phyloP scores from a whole-genome alignment of 768 basidiomycete species.

The Rhodosporidiobolus odoratus region DNA sequence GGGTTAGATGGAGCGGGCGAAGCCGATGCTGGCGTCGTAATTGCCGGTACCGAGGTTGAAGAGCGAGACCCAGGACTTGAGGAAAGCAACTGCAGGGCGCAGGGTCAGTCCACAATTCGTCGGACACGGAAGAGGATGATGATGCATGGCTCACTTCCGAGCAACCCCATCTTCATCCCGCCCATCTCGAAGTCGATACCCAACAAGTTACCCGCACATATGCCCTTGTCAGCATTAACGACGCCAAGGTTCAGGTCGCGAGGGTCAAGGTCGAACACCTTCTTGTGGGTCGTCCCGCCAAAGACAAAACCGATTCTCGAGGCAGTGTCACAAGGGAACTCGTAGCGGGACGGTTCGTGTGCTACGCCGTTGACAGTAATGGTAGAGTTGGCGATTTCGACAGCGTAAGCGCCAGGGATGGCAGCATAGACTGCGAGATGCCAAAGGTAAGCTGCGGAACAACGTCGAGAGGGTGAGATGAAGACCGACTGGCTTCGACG shows the following conservation, averaged over 20 bases:
- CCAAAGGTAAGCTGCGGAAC: background rate
- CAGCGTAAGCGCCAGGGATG: background rate
- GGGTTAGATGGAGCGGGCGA: too few species aligned
- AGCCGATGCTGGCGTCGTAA: background rate
- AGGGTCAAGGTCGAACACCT: background rate
- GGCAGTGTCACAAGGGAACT: background rate
- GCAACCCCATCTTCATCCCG: background rate
- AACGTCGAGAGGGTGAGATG: background rate
- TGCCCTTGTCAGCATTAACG: background rate
- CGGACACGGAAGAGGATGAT: background rate
- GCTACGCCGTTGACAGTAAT: background rate
- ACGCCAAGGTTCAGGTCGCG: background rate
- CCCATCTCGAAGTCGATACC: background rate
- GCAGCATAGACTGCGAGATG: background rate
- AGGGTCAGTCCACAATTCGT: background rate
- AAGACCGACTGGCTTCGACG: background rate
- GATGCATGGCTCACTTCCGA: background rate
- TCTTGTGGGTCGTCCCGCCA: background rate
- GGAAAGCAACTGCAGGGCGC: background rate
- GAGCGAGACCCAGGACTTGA: background rate
- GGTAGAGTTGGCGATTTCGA: background rate
- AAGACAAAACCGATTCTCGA: background rate
- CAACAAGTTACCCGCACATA: background rate
- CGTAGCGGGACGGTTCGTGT: background rate
- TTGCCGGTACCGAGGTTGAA: background rate